Base-by-base conservation (phyloP, 2,329 filamentous ascomycete species). In the Aspergillus pseudoviridinutans region DNA sequence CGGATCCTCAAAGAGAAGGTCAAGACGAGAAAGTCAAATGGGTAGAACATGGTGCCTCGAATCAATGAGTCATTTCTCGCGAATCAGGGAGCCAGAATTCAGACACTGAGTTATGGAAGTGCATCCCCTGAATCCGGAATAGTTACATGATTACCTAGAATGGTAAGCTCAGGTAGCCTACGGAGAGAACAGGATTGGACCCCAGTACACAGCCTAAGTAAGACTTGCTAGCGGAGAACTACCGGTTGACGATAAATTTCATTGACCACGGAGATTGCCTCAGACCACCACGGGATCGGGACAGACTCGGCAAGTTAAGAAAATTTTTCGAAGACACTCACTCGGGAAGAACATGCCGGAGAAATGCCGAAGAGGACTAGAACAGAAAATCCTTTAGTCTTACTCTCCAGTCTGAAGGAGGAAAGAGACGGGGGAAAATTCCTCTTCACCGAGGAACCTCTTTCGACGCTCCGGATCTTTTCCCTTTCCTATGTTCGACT, bases 261-360 rank as follows among this genome's bases (percentile, higher is more conserved):
- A 35, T 35, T 12, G 14, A 35, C 32, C 32, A 17, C 32, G 32
- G 32, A 35, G 32, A 35, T 35, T 35, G 57, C 50, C 58, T 66
- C 64, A 66, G 59, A 63, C 64, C 60, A 66, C 56, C 58, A 66
- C 64, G 64, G 64, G 62, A 65, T 57, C 64, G 64, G 64, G 64
- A 65, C 38, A 59, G 58, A 57, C 41, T 66, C 64, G 64, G 63
- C 61, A 61, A 35, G 22, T 44, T 3, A 1, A 47, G 12, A 24
- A 24, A 14, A 47, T 22, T 47, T 47, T 47, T 47, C 22, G n/a
- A 20, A 44, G 41, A 44, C 14, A 22, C 9, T 22, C 57, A 24
- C 24, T 62, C 64, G 63, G 64, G 58, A 54, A 56, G 63, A 61
- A 50, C 38, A 66, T 62, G 58, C 64, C 64, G 64, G 65, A 61